Conservation (phyloP, 2,329 filamentous ascomycete genomes). For the Hypomyces perniciosus region DNA sequence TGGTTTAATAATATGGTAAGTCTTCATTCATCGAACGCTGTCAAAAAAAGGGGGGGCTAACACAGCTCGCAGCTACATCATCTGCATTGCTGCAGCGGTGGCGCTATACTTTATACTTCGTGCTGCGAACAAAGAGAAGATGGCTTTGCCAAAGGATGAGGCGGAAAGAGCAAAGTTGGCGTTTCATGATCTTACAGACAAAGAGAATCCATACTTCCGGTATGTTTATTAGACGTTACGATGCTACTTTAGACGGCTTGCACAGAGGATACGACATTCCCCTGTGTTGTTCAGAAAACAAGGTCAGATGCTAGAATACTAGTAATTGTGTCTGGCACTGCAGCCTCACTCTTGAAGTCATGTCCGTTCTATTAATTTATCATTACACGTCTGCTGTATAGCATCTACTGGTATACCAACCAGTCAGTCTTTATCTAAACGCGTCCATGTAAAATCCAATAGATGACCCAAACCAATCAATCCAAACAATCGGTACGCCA, state of each 20-base stretch:
- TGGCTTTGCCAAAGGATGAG: conserved; percentile 46
- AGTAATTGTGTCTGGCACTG: no score
- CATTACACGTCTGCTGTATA: no score
- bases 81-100: conserved; percentile 55
- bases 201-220: conserved; percentile 60
- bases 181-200: conserved; percentile 63
- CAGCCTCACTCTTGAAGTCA: no score
- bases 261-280: no score
- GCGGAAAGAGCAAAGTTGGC: conserved; percentile 56
- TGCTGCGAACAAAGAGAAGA: conserved; percentile 51
- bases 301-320: no score
- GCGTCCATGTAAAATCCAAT: neutral
- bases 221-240: conserved; percentile 38
- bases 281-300: no score
- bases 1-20: conserved; percentile 56
- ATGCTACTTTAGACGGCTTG: neutral
- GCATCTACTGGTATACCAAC: no score
- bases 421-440: no score
- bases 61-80: conserved; percentile 48
- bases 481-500: neutral
- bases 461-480: neutral
- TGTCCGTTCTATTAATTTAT: no score
- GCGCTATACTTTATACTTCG: conserved; percentile 54
- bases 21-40: neutral
- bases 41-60: conserved; percentile 3